Base-by-base conservation (phyloP, 2,329 filamentous ascomycete species). In the Colletotrichum falcatum region DNA sequence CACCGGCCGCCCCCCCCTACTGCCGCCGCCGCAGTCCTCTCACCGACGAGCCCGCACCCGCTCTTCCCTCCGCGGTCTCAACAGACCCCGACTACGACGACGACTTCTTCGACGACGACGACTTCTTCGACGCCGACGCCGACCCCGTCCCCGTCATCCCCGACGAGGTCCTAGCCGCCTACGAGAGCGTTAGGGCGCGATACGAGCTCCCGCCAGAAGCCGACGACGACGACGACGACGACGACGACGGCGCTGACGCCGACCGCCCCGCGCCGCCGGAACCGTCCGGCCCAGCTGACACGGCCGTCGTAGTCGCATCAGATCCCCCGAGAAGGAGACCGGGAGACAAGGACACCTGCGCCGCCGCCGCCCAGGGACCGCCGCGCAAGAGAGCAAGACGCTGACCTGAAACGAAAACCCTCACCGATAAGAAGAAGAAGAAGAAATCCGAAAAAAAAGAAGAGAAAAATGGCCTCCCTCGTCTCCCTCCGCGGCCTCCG, bases 401-500 rank as follows among this genome's bases (percentile, higher is more conserved):
- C 14, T 28, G 42, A 9, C 28, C 28, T 23, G 20, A n/a, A n/a
- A 35, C 8, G 9, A 18, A 6, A 20, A n/a, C 8, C 8, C 14
- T 9, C 18, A 12, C 30, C 51, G 16, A 14, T 4, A 18, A 6
- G 20, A 39, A 14, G 14, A 37, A 37, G 14, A 37, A 37, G 1
- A 35, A 35, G 11, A 35, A 35, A 9, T 5, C 33, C 8, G 2
- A 11, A 37, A 37, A 11, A 37, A 37, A 3, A 37, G 3, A 12
- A 37, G 14, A 37, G 9, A 53, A 44, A 64, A 39, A 70, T 68
- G 60, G 48, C 58, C 23, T 35, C 48, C 35, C 62, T 66, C 44
- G 64, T 58, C 30, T 76, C 78, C 46, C 72, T 81, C 48, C 66
- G 76, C 66, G 76, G 77, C 72, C 74, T 81, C 58, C 75, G 81